Base-by-base conservation (phyloP, 106 monocot genomes). In the Platanthera guangdongensis region DNA sequence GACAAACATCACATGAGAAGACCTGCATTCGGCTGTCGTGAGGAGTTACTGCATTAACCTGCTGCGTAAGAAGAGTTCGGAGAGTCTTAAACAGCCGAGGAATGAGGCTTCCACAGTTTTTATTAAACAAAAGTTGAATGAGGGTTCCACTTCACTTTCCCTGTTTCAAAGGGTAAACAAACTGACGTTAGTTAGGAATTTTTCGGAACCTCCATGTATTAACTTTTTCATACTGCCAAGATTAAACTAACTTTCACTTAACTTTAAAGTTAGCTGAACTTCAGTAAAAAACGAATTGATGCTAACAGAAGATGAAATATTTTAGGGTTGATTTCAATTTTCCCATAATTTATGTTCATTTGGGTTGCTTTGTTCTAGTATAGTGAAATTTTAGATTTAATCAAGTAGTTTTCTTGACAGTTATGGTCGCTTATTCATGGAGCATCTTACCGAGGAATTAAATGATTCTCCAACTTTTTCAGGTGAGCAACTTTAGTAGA, bases 371-470 rank as follows among this genome's bases (percentile, higher is more conserved):
- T 70, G 70, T 16, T 47, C 4, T 70, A 12, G 7, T 70, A 8
- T 70, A 12, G 7, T 70, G 47, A 39, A 70, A 48, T 16, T 15
- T 70, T 9, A 16, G 47, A 13, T 46, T 18, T 70, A 19, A 65
- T 65, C 47, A n/a, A 47, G 70, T 47, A n/a, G 16, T 47, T 70
- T 48, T 46, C 73, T 73, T 79, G 69, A 74, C 84, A 99, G 99
- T 75, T 99, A 99, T 85, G 91, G 90, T 67, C 79, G 75, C 47
- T 86, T 90, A 69, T 93, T 99, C 80, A 92, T 99, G 94, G 73
- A 72, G 50, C 99, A 99, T 74, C 79, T 99, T 75, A 74, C 80
- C 55, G 99, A 99, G 68, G 89, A 79, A 12, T 71, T 82, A 57
- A 85, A 81, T 63, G 88, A 94, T 71, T 83, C 86, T 28, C 82